Conservation (phyloP, 352 stramenopile genomes). For the Globisporangium nagaii region DNA sequence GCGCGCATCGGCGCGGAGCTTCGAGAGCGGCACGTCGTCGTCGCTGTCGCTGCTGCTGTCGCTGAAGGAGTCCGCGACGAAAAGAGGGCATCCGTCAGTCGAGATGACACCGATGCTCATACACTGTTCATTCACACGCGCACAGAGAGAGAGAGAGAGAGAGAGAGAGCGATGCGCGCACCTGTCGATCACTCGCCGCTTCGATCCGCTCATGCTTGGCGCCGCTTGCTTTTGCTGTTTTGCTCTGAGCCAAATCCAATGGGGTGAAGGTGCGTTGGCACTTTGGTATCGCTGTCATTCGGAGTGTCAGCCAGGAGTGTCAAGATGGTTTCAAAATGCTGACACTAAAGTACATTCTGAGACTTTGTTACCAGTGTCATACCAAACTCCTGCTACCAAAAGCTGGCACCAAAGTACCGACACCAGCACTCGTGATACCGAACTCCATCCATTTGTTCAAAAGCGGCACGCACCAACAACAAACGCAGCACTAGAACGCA, state of each 20-base stretch:
- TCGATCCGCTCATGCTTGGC: slow-evolving; percentile 11
- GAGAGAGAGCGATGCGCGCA: slow-evolving; percentile 2
- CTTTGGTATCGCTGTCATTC: too few relatives aligned
- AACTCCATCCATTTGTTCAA: too few relatives aligned
- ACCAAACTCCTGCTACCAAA: too few relatives aligned
- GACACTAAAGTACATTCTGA: too few relatives aligned
- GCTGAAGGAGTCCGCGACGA: slow-evolving; percentile 1
- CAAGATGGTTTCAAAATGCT: too few relatives aligned
- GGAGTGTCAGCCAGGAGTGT: too few relatives aligned
- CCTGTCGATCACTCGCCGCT: slow-evolving; percentile 39
- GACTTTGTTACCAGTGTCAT: too few relatives aligned
- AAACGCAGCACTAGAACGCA: not conserved
- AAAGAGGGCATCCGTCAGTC: not conserved
- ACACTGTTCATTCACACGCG: not conserved
- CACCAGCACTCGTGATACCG: too few relatives aligned
- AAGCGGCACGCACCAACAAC: too few relatives aligned
- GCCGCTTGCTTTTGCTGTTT: not conserved
- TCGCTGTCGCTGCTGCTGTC: slow-evolving; percentile 70
- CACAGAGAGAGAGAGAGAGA: not conserved
- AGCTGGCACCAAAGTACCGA: too few relatives aligned
- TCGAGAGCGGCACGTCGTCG: slow-evolving; percentile 73
- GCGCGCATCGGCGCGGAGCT: slow-evolving; percentile 32
- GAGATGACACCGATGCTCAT: not conserved
- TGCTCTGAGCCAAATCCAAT: not conserved
- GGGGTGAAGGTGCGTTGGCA: too few relatives aligned